phyloP scores from a whole-genome alignment of 208 protist genomes.

The Plasmodiophora brassicae region DNA sequence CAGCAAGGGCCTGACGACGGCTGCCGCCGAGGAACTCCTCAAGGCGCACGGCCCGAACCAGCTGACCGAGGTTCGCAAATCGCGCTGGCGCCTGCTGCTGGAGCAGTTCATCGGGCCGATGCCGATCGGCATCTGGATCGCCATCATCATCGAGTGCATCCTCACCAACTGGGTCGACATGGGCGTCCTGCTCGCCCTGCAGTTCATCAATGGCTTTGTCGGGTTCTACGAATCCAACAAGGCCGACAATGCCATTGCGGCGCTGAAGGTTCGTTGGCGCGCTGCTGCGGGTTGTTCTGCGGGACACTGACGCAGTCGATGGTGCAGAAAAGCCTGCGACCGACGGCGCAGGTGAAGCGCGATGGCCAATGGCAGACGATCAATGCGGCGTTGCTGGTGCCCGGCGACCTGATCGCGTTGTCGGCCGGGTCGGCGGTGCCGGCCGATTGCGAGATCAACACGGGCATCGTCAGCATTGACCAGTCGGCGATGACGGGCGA shows the following conservation, averaged over 20 bases:
- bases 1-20: constrained; percentile 10
- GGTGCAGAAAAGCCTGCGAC: constrained; percentile 69
- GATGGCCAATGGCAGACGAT: constrained; percentile 75
- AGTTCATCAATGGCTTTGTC: constrained; percentile 64
- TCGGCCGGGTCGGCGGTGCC: constrained; percentile 78
- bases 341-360: constrained; percentile 68
- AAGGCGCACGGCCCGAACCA: constrained; percentile 52
- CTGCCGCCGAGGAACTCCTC: neutral
- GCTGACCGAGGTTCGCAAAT: constrained; percentile 51
- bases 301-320: neutral
- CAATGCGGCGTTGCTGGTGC: constrained; percentile 73
- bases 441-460: constrained; percentile 74
- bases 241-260: constrained; percentile 79
- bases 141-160: constrained; percentile 57
- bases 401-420: constrained; percentile 83
- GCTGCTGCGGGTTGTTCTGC: too few relatives aligned
- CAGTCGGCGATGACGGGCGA: constrained; percentile 62
- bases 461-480: constrained; percentile 57
- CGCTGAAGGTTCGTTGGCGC: constrained; percentile 62
- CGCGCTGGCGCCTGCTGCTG: constrained; percentile 36
- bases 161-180: constrained; percentile 62
- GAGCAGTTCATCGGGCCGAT: constrained; percentile 46
- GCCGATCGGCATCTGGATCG: constrained; percentile 59
- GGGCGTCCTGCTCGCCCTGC: constrained; percentile 55
- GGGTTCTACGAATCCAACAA: constrained; percentile 82